phyloP scores from a whole-genome alignment of 225 moss, liverwort and hornwort species.

The Pseudisothecium myosuroides region DNA sequence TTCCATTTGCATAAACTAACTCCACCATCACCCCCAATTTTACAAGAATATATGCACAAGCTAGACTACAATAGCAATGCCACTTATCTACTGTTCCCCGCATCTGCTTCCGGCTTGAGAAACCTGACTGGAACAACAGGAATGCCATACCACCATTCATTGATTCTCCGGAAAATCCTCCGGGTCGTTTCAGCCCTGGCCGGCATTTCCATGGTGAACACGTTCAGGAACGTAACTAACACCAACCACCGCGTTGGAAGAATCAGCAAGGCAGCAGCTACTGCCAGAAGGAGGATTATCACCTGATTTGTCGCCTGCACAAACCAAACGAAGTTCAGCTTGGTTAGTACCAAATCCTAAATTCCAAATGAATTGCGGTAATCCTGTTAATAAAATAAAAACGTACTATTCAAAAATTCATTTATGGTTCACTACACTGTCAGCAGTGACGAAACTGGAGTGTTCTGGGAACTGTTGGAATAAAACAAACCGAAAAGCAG shows the following conservation, averaged over 20 bases:
- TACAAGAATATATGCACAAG: slow-evolving; percentile 25
- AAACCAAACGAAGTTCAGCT: not conserved
- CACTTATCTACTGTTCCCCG: not conserved
- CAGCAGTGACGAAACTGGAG: not conserved
- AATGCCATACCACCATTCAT: slow-evolving; percentile 95
- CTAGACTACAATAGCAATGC: not conserved
- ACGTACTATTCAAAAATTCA: not conserved
- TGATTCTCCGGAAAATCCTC: slow-evolving; percentile 43
- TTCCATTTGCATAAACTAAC: not conserved
- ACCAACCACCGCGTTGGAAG: slow-evolving; percentile 61
- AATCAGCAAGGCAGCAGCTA: slow-evolving; percentile 39
- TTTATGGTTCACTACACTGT: not conserved
- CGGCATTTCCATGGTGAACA: slow-evolving; percentile 64
- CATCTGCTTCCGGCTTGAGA: slow-evolving; percentile 32
- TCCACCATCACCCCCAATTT: not conserved
- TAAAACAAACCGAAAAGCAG: not conserved
- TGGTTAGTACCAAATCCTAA: not conserved
- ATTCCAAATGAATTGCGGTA: not conserved
- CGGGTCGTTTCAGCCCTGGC: slow-evolving; percentile 53
- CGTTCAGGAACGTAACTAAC: slow-evolving; percentile 51
- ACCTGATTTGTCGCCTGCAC: slow-evolving; percentile 65
- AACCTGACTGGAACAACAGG: slow-evolving; percentile 85
- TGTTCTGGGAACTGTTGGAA: not conserved
- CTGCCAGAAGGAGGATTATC: slow-evolving; percentile 35
- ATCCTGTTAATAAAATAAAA: not conserved